A percentile compares a stretch with the other conserved stretches of the same genome.
Evolutionary conservation across 768 basidiomycete genomes (phyloP).

Genomic region (Cyclocybe cylindracea): DNA sequence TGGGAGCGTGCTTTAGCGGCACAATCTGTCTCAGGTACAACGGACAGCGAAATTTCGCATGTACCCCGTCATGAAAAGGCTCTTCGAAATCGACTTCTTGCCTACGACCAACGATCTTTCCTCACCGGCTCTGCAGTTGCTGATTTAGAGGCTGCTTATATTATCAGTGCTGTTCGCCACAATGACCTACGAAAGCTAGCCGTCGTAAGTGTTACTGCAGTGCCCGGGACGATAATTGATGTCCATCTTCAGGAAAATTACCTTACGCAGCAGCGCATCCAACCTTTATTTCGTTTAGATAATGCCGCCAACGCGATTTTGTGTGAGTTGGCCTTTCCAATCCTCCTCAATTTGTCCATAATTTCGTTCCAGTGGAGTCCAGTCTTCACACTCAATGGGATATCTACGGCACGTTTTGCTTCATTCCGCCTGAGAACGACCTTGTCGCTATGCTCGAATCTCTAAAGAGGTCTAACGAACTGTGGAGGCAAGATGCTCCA

Average conservation of each 20-base stretch:
- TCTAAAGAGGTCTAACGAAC: constrained; percentile 3
- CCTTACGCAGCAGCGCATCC: too few species aligned
- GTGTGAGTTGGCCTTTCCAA: not conserved
- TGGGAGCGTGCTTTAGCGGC: too few species aligned
- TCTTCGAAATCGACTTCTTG: not conserved
- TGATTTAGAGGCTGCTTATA: not conserved
- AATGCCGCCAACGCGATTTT: too few species aligned
- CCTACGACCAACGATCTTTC: not conserved
- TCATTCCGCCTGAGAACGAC: constrained; percentile 9
- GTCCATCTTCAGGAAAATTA: too few species aligned
- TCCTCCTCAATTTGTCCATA: not conserved
- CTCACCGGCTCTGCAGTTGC: not conserved
- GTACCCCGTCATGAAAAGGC: not conserved
- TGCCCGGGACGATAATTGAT: too few species aligned
- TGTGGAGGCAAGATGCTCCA: constrained; percentile 1
- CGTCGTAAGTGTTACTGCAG: too few species aligned
- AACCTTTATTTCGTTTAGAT: too few species aligned
- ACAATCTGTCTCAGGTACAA: too few species aligned
- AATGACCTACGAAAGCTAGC: too few species aligned
- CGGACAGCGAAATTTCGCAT: too few species aligned
- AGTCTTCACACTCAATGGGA: constrained; percentile 11
- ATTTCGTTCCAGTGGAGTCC: constrained; percentile 6
- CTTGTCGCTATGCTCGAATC: constrained; percentile 7
- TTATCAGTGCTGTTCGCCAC: too few species aligned
- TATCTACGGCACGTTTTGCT: constrained; percentile 13